Evolutionary conservation across 371 early-diverging fungal species (phyloP).

Genomic region (Chytridium lagenaria): DNA sequence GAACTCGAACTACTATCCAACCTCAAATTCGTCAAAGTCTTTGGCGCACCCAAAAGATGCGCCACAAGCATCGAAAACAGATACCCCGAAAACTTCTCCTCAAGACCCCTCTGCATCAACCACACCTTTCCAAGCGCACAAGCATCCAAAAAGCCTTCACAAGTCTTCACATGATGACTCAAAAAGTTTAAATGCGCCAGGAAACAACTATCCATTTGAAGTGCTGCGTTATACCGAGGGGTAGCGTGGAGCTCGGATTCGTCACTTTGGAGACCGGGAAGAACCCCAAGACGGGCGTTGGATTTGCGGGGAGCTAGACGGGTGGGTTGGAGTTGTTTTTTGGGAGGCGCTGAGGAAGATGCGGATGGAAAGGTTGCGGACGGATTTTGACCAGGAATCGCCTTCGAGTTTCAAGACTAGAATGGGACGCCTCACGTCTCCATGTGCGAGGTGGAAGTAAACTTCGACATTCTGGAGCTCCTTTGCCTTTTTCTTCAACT

Average conservation of each 20-base stretch:
- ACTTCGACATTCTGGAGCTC: conserved; percentile 53
- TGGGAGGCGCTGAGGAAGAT: conserved; percentile 76
- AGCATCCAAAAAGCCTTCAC: conserved; percentile 80
- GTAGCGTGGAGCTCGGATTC: conserved; percentile 63
- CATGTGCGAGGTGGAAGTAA: conserved; percentile 18
- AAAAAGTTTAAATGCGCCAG: conserved; percentile 80
- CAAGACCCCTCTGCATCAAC: conserved; percentile 72
- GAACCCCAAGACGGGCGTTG: conserved; percentile 70
- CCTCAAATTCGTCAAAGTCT: conserved; percentile 17
- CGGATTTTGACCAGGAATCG: background rate
- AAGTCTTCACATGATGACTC: conserved; percentile 72
- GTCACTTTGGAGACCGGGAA: background rate
- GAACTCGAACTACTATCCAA: conserved; percentile 77
- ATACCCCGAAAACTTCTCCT: conserved; percentile 69
- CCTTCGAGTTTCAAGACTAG: conserved; percentile 53
- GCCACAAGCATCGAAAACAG: conserved; percentile 84
- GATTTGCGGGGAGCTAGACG: conserved; percentile 84
- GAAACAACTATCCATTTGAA: conserved; percentile 77
- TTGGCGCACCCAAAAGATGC: conserved; percentile 64
- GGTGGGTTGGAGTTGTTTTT: conserved; percentile 66
- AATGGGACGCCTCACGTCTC: conserved; percentile 80
- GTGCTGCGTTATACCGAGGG: conserved; percentile 88
- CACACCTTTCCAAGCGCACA: conserved; percentile 81
- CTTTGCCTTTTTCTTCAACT: conserved; percentile 52
- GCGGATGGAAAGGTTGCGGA: conserved; percentile 58